Percentiles rank a stretch among this genome's conserved stretches.
Conservation (phyloP, 2,329 filamentous ascomycete genomes). For the Corynespora cassiicola region DNA sequence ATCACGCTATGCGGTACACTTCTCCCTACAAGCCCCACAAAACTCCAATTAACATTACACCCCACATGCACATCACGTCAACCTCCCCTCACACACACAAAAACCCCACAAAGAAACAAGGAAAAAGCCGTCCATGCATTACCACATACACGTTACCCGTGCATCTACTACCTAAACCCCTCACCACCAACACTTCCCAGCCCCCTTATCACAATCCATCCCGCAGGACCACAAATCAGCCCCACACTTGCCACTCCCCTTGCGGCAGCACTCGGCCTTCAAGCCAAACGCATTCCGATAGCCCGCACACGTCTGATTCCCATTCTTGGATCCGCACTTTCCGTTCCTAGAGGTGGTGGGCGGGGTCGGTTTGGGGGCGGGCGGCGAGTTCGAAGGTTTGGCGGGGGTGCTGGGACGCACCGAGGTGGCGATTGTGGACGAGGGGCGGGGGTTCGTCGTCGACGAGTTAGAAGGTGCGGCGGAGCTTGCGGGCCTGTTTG, state of each 20-base stretch:
- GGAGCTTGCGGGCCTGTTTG: too few relatives aligned
- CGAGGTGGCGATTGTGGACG: slow-evolving; percentile 3
- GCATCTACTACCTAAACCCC: too few relatives aligned
- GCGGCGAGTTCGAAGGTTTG: slow-evolving; percentile 13
- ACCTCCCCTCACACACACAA: too few relatives aligned
- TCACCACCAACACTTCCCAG: slow-evolving; percentile 31
- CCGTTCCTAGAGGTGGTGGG: slow-evolving; percentile 28
- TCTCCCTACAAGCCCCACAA: too few relatives aligned
- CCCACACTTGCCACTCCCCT: slow-evolving; percentile 26
- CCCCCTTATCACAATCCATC: slow-evolving; percentile 34
- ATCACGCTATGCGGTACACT: too few relatives aligned
- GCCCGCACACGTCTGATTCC: slow-evolving; percentile 30
- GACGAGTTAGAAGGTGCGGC: too few relatives aligned
- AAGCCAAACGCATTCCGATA: slow-evolving; percentile 26
- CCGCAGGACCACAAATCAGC: slow-evolving; percentile 28
- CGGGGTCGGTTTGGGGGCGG: slow-evolving; percentile 19
- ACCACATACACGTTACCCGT: too few relatives aligned
- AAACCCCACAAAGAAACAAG: too few relatives aligned
- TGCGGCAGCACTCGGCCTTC: slow-evolving; percentile 33
- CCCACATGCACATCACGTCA: too few relatives aligned
- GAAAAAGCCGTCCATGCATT: too few relatives aligned
- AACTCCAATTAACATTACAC: too few relatives aligned
- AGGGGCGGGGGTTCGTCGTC: too few relatives aligned
- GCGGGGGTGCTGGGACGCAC: slow-evolving; percentile 21
- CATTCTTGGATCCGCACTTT: slow-evolving; percentile 28